Evolutionary conservation across 2,329 filamentous ascomycete genomes (phyloP), one percentile per base, ranked within the genome.

Genomic region (Fusarium oligoseptatum): DNA sequence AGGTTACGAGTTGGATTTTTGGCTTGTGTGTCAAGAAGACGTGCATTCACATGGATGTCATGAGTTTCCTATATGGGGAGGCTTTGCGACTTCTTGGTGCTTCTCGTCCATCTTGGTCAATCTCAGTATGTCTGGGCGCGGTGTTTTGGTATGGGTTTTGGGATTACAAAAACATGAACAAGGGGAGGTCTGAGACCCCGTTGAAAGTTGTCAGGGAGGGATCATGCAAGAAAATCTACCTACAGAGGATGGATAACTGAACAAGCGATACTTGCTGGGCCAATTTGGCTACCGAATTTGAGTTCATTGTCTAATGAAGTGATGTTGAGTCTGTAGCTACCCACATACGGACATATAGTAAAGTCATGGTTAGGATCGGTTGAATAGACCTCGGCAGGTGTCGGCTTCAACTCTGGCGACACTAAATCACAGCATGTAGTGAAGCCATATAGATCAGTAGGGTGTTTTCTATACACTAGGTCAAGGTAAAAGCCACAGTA

Each of bases 401-500:
- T 34, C 32, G 32, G 32, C 32, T 34, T 34, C 32, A 34, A 34
- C 32, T 34, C 32, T 34, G 32, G 32, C 1, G 1, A 34, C 32
- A 34, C 32, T 6, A 34, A 3, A 34, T 34, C 5, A 34, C 32
- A 34, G 32, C 32, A 34, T 34, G 6, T 1, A 57, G 10, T 14
- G 15, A 7, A 4, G 17, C 14, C 20, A 48, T 32, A 22, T 61
- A 69, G 61, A 68, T 70, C 63, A 74, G 67, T 74, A 72, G 71
- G 74, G 70, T 52, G 72, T 73, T 78, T 78, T 83, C 80, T 83
- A 82, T 83, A 82, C 81, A 83, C 79, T 82, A 80, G 73, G 82
- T 82, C 81, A 83, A 77, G 76, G 74, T 68, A 66, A 60, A 68
- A 22, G 69, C 72, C 69, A 77, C 73, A 77, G 67, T 57, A 68